Percentiles rank a stretch among this genome's conserved stretches.
Conservation (phyloP, 2,329 filamentous ascomycete species). For the Colletotrichum cuscutae region DNA sequence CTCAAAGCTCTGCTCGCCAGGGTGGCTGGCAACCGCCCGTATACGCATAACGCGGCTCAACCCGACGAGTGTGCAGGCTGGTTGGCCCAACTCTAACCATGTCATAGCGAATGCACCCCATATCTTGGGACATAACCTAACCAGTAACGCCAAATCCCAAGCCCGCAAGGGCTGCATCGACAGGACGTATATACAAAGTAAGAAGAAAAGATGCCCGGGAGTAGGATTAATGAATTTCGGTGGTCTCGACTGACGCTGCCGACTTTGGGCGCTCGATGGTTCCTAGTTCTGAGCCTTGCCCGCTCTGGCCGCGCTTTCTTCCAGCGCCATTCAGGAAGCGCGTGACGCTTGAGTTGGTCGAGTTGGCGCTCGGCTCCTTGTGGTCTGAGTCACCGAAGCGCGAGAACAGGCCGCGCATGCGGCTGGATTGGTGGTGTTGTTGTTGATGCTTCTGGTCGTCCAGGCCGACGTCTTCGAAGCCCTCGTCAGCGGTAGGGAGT, state of each 20-base stretch:
- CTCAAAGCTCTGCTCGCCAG: slow-evolving; percentile 13
- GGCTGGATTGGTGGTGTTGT: slow-evolving; percentile 39
- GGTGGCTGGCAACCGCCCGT: slow-evolving; percentile 7
- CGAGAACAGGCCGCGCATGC: slow-evolving; percentile 79
- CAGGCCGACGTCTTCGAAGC: slow-evolving; percentile 90
- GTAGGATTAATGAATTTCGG: slow-evolving; percentile 33
- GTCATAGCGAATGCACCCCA: slow-evolving; percentile 30
- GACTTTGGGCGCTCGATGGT: slow-evolving; percentile 61
- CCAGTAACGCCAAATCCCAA: slow-evolving; percentile 25
- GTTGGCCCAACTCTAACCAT: slow-evolving; percentile 19
- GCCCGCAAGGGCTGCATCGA: slow-evolving; percentile 3
- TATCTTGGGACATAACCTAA: not conserved
- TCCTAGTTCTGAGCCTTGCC: slow-evolving; percentile 77
- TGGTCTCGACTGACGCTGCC: slow-evolving; percentile 40
- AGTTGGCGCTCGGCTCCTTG: slow-evolving; percentile 44
- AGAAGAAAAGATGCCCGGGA: not conserved
- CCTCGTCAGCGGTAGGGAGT: slow-evolving; percentile 76
- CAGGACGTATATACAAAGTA: slow-evolving; percentile 5
- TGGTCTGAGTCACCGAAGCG: slow-evolving; percentile 75
- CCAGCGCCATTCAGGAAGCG: slow-evolving; percentile 73
- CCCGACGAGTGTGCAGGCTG: not conserved
- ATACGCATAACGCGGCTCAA: slow-evolving; percentile 28
- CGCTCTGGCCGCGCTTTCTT: slow-evolving; percentile 77
- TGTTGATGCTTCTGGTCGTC: slow-evolving; percentile 72
- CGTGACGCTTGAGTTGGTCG: slow-evolving; percentile 53